phyloP scores from a whole-genome alignment of 1,284 basidiomycete genomes.

The Ustilago sp. region DNA sequence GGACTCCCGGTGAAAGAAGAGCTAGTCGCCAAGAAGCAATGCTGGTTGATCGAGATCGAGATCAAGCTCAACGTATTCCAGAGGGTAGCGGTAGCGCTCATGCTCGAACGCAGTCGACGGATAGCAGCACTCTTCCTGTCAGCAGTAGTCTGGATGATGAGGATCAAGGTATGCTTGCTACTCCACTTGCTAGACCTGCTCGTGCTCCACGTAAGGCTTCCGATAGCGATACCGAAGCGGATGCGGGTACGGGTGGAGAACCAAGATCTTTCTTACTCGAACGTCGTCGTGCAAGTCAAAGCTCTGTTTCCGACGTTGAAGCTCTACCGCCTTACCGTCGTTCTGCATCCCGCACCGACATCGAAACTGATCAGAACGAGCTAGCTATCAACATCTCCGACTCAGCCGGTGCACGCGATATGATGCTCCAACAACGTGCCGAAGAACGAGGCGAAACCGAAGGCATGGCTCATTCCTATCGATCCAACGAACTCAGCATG shows the following conservation, averaged over 20 bases:
- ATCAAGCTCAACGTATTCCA: conserved; percentile 11
- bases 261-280: conserved; percentile 36
- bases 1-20: conserved; percentile 25
- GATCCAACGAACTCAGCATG: conserved; percentile 41
- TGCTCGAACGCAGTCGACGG: conserved; percentile 18
- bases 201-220: conserved; percentile 14
- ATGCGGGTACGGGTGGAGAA: conserved; percentile 18
- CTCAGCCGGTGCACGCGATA: conserved; percentile 56
- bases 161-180: conserved; percentile 44
- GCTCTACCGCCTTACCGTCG: conserved; percentile 26
- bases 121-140: conserved; percentile 24
- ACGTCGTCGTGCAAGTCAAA: conserved; percentile 41
- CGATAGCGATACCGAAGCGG: conserved; percentile 31
- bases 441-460: conserved; percentile 50
- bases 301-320: conserved; percentile 45
- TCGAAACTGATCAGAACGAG: conserved; percentile 32
- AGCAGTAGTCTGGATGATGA: conserved; percentile 48
- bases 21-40: conserved; percentile 16
- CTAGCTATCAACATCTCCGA: conserved; percentile 42
- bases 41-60: conserved; percentile 3
- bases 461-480: conserved; percentile 43
- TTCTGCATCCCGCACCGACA: conserved; percentile 24
- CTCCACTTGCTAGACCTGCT: conserved; percentile 40
- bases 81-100: background rate
- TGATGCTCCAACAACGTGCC: conserved; percentile 55